Evolutionary conservation across 495 filamentous ascomycete genomes (phyloP), one percentile per base, ranked within the genome.

Genomic region (Aspergillus mulundensis): DNA sequence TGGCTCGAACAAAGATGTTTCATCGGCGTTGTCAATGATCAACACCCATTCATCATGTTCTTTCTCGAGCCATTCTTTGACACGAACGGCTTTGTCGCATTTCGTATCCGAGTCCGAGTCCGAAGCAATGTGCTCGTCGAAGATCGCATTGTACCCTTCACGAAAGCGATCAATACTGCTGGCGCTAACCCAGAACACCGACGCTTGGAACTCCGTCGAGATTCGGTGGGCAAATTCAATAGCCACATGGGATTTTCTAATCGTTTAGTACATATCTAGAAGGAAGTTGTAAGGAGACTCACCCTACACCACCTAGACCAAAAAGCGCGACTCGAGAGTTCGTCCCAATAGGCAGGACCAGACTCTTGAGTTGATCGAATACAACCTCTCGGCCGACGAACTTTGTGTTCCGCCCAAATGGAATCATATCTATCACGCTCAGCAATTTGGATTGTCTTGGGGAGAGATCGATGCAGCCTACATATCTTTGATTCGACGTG

Each of bases 21-120:
- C 72, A 60, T 83, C 77, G 8, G 75, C 78, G 53, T 79, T 81
- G 59, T 84, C 79, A 23, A 83, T 65, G n/a, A 81, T 62, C 53
- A 82, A 54, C 20, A 80, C 46, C 80, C 79, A 84, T 6, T 50
- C 53, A 16, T 71, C 70, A 39, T 62, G 65, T 0, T 68, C 47
- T 25, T 50, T 43, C 43, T 66, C 57, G 11, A 59, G 52, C 57
- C 57, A 59, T 12, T 55, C 25, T 49, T 40, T 59, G 39, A 59
- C 45, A 7, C 45, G 20, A 1, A 16, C 6, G 24, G 54, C 14
- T 16, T 59, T 59, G 21, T 55, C 51, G 23, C 25, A 41, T 28
- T 43, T 39, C 1, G 41, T 39, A 5, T 45, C 46, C 5, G 41
- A 40, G 36, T 40, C 38, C 34, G 50, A 25, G 28, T n/a, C 25